These are phyloP conservation scores for Phaeosphaeria sp. DNA, from an alignment of 2,329 filamentous ascomycete genomes.

Conservation along the genomic window DNA sequence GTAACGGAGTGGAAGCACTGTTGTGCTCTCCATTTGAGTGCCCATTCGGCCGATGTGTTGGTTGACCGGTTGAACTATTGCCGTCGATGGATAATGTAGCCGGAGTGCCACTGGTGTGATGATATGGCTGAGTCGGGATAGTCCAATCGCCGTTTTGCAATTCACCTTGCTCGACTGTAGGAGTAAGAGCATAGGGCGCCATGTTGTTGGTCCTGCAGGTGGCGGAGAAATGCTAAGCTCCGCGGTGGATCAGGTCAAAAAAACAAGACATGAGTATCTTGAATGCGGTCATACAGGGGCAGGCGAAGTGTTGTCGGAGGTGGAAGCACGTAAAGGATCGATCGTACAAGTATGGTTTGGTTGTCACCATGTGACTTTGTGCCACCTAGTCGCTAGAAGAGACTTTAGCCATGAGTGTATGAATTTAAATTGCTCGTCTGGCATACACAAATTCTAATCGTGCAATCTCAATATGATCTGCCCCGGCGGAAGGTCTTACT, in stretches of 20 bases:
- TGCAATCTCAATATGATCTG: neutral
- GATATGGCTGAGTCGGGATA: neutral
- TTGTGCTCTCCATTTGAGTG: neutral
- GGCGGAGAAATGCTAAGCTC: neutral
- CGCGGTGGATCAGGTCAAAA: neutral
- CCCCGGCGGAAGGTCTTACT: too few relatives aligned
- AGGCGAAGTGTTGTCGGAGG: neutral
- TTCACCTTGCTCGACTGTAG: slow-evolving; percentile 16
- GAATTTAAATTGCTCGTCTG: neutral
- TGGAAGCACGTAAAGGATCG: neutral
- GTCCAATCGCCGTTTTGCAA: slow-evolving; percentile 1
- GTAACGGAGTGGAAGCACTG: neutral
- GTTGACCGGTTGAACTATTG: neutral
- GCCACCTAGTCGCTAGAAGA: neutral
- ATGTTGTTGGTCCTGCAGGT: neutral
- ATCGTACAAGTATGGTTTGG: neutral
- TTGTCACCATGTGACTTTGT: neutral
- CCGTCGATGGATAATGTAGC: neutral
- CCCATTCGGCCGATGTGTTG: neutral
- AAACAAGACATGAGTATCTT: neutral
- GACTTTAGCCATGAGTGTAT: neutral
- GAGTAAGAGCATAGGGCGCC: slow-evolving; percentile 27
- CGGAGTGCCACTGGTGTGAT: neutral
- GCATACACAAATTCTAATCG: neutral
- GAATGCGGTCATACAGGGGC: neutral